Conservation (phyloP, 2,329 filamentous ascomycete species). For the Lojkania enalia region DNA sequence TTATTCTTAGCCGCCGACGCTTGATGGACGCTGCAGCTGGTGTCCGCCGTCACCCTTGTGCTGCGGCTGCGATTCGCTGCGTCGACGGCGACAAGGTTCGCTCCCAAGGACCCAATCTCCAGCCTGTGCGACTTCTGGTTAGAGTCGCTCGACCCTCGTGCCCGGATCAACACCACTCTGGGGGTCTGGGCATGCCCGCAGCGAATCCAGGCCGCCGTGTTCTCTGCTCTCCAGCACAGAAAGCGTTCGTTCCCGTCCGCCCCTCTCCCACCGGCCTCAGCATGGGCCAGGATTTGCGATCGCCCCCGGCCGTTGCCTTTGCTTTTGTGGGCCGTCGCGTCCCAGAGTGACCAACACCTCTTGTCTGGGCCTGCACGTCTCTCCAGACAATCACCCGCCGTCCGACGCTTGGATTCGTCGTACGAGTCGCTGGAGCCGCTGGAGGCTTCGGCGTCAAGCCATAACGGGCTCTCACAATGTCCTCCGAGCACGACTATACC, state of each 20-base stretch:
- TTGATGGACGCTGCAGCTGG: constrained; percentile 16
- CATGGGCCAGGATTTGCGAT: constrained; percentile 20
- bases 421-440: constrained; percentile 36
- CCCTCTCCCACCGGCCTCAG: constrained; percentile 8
- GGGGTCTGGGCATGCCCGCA: constrained; percentile 1
- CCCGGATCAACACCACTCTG: constrained; percentile 11
- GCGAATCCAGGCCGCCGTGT: constrained; percentile 16
- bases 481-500: constrained; percentile 29
- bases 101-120: constrained; percentile 10
- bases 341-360: constrained; percentile 12
- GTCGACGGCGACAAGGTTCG: constrained; percentile 5
- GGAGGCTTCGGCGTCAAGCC: constrained; percentile 35
- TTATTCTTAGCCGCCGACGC: constrained; percentile 27
- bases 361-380: constrained; percentile 15
- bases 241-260: constrained; percentile 7
- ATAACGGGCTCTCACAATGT: constrained; percentile 17
- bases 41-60: constrained; percentile 6
- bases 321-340: constrained; percentile 20
- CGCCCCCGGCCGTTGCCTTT: constrained; percentile 16
- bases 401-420: constrained; percentile 23
- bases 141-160: constrained; percentile 12
- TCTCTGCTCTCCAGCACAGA: constrained; percentile 9
- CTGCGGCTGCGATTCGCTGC: constrained; percentile 17
- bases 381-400: constrained; percentile 15
- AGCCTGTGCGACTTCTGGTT: constrained; percentile 8